Percentiles rank a stretch among this genome's conserved stretches.
Evolutionary conservation across 305 asterid genomes (phyloP).

Genomic region (Rubia balearica): DNA sequence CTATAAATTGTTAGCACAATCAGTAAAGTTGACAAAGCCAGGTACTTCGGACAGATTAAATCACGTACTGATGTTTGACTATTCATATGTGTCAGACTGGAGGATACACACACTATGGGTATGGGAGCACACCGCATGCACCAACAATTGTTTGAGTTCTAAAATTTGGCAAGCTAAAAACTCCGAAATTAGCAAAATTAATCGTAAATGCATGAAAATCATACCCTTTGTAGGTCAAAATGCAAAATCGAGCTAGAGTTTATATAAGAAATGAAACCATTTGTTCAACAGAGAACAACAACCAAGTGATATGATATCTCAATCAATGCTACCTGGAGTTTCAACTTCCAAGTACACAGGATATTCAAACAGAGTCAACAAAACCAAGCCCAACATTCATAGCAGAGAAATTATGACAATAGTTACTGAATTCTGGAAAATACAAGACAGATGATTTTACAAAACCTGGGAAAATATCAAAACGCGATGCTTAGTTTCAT

Average conservation of each 20-base stretch:
- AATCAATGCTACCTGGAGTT: background rate
- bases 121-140: background rate
- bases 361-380: slow-evolving; percentile 1
- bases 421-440: background rate
- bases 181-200: background rate
- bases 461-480: slow-evolving; percentile 96
- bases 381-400: background rate
- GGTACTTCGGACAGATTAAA: background rate
- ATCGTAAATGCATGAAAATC: background rate
- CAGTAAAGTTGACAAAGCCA: background rate
- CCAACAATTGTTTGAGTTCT: background rate
- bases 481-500: slow-evolving; percentile 91
- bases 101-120: background rate
- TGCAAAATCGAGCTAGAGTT: background rate
- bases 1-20: background rate
- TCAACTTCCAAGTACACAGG: background rate
- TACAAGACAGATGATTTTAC: slow-evolving; percentile 11
- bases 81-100: background rate
- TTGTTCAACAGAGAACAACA: background rate
- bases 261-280: background rate
- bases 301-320: background rate
- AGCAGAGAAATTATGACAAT: background rate
- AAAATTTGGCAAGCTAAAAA: background rate
- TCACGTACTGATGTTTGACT: background rate
- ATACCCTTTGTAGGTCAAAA: background rate